Evolutionary conservation across 371 early-diverging fungal genomes (phyloP).

Genomic region (Amoeboaphelidium occidentale): DNA sequence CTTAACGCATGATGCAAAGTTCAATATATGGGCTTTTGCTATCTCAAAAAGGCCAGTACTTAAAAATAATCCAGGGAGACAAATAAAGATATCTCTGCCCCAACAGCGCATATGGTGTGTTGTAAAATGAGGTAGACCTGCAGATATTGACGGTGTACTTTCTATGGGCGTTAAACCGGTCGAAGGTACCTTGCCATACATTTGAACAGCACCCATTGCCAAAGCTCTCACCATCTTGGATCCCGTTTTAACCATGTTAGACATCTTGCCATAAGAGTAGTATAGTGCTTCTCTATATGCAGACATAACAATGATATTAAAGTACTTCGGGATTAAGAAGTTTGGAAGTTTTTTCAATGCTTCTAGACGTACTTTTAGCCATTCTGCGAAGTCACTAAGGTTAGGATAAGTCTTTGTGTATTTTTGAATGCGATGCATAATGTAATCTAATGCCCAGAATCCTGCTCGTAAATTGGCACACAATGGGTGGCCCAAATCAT

Average conservation of each 20-base stretch:
- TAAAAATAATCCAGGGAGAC: constrained; percentile 58
- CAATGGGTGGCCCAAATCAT: constrained; percentile 77
- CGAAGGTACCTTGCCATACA: constrained; percentile 44
- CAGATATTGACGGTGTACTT: constrained; percentile 39
- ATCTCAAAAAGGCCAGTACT: constrained; percentile 52
- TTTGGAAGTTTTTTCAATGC: constrained; percentile 41
- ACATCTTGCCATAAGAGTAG: constrained; percentile 30
- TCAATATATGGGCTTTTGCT: constrained; percentile 55
- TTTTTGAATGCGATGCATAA: constrained; percentile 35
- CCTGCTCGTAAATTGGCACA: constrained; percentile 70
- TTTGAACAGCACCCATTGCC: constrained; percentile 53
- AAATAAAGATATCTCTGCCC: constrained; percentile 91
- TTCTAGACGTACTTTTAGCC: constrained; percentile 42
- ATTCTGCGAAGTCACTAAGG: constrained; percentile 24
- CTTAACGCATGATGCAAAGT: constrained; percentile 61
- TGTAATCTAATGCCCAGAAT: constrained; percentile 73
- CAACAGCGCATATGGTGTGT: constrained; percentile 80
- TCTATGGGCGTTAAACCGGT: constrained; percentile 45
- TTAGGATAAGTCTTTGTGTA: constrained; percentile 23
- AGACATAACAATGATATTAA: constrained; percentile 45
- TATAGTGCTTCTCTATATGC: constrained; percentile 40
- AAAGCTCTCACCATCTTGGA: constrained; percentile 32
- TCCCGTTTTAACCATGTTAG: constrained; percentile 21
- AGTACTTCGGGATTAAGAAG: constrained; percentile 76
- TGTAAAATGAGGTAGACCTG: constrained; percentile 89